Evolutionary conservation across 495 filamentous ascomycete species (phyloP), one percentile per base, ranked within the genome.

Genomic region (Annulohypoxylon nitens): DNA sequence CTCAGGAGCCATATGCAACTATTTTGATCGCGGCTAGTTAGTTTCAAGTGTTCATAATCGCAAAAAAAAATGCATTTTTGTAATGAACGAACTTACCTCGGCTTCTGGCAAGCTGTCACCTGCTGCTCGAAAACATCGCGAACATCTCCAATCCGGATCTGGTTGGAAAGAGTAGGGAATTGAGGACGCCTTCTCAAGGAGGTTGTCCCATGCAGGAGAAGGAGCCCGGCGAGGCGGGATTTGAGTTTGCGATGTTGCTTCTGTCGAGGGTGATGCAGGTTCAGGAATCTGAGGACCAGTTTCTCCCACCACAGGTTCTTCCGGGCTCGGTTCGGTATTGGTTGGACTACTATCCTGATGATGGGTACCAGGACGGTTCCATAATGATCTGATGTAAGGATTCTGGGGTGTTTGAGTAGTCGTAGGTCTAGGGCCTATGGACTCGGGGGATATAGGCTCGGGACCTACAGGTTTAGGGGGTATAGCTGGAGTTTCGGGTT

Each of bases 111-210:
- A 1, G n/a, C 18, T 47, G 8, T 18, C 1, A 10, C 70, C 70
- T 58, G 70, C 70, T 3, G 48, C 41, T 54, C 60, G 41, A 51
- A 73, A 73, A 53, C 70, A 73, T 16, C 70, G 58, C 2, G 70
- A 73, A n/a, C 70, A 73, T 54, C 51, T 68, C 59, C 47, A 63
- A 2, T 67, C 64, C 7, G 59, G 33, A 4, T 18, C 41, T 18
- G 70, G 64, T 5, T 16, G 8, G 51, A 73, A 64, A 0, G 33
- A 5, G 12, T 6, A 36, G 14, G 34, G 6, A 0, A 12, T n/a
- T 14, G 50, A 3, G 4, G 33, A 10, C 36, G 50, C 8, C 0
- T 14, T 30, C 18, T 60, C 58, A 7, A 64, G 64, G 23, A 55
- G 8, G 0, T 26, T 11, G 10, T 43, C 30, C 64, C 64, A 73